phyloP scores from a whole-genome alignment of 1,139 yeast species.

The Taphrina wiesneri region DNA sequence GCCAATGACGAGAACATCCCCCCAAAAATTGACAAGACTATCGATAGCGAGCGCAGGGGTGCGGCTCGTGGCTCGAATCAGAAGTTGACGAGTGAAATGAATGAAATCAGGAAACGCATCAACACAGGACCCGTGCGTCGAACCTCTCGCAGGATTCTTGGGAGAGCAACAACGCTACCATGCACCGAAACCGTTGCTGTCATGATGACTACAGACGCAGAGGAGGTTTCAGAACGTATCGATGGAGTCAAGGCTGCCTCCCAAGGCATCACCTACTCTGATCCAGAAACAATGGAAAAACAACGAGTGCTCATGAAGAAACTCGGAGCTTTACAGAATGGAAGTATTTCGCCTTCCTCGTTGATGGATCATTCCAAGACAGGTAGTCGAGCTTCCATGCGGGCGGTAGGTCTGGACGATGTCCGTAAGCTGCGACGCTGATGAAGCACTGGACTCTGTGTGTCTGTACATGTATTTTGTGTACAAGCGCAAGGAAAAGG shows the following conservation, averaged over 20 bases:
- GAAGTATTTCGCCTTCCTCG: neutral
- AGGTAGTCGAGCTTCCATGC: neutral
- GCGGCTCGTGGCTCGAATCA: neutral
- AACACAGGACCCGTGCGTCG: slow-evolving; percentile 10
- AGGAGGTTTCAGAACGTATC: neutral
- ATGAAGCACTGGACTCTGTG: too few relatives aligned
- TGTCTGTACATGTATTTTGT: too few relatives aligned
- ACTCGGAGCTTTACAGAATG: slow-evolving; percentile 2
- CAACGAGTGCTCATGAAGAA: neutral
- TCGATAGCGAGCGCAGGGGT: neutral
- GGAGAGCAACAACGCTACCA: slow-evolving; percentile 14
- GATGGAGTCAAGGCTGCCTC: neutral
- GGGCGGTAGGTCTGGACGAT: slow-evolving; percentile 14
- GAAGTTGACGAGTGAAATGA: slow-evolving; percentile 7
- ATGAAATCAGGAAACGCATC: slow-evolving; percentile 12
- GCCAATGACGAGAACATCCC: slow-evolving; percentile 8
- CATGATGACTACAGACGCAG: slow-evolving; percentile 7
- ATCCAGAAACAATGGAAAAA: slow-evolving; percentile 10
- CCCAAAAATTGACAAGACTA: neutral
- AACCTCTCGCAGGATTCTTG: slow-evolving; percentile 14
- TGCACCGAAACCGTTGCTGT: neutral
- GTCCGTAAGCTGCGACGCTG: slow-evolving; percentile 1
- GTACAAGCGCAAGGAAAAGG: too few relatives aligned
- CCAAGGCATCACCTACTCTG: slow-evolving; percentile 15
- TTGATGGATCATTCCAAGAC: neutral